These are phyloP conservation scores for Talaromyces sp. DNA, from an alignment of 2,329 filamentous ascomycete species.

Conservation along the genomic window DNA sequence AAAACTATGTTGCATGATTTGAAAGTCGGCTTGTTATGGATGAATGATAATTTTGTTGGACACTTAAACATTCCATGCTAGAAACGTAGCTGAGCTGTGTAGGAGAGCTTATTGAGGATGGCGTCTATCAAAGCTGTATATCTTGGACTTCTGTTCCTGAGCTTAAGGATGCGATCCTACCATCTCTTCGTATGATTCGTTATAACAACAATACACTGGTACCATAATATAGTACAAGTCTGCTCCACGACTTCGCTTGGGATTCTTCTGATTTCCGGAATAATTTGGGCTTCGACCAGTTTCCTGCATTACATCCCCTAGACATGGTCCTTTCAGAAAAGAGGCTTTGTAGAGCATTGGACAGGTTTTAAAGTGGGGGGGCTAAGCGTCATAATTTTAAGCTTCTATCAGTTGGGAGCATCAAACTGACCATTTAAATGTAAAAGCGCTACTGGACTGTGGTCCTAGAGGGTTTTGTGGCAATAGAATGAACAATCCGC, in stretches of 20 bases:
- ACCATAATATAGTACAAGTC: neutral
- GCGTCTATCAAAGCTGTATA: too few species aligned
- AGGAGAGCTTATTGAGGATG: neutral
- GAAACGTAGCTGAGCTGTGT: neutral
- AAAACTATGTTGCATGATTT: constrained; percentile 2
- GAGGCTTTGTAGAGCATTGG: neutral
- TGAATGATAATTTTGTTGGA: neutral
- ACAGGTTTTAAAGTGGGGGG: neutral
- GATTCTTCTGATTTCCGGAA: too few species aligned
- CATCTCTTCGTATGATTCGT: too few species aligned
- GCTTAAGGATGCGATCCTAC: neutral
- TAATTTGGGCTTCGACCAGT: neutral
- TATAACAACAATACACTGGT: too few species aligned
- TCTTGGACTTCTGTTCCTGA: neutral
- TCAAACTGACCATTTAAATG: too few species aligned
- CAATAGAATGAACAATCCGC: neutral
- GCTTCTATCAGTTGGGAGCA: neutral
- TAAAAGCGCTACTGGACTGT: neutral
- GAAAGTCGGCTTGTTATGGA: neutral
- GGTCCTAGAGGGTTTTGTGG: neutral
- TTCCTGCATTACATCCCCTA: neutral
- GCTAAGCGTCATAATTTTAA: neutral
- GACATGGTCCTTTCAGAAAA: neutral
- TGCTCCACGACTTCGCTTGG: neutral
- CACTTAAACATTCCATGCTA: neutral